Evolutionary conservation across 1,284 basidiomycete species (phyloP).

Genomic region (Moniliophthora roreri): DNA sequence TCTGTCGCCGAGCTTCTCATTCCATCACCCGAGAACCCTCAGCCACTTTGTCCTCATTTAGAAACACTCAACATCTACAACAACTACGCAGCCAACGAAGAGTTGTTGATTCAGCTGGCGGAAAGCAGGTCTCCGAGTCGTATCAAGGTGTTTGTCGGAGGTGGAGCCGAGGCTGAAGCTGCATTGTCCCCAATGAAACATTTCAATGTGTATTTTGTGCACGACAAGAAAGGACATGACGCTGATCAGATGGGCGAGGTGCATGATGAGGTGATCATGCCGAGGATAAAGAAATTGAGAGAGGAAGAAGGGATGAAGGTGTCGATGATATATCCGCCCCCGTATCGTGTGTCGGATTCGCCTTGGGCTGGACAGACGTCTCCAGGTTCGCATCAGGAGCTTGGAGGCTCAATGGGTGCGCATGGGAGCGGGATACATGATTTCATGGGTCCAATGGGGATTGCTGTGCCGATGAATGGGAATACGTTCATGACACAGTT

Average conservation of each 20-base stretch:
- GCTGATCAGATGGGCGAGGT: neutral
- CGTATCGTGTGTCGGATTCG: neutral
- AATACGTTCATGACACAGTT: too few relatives aligned
- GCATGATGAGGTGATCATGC: neutral
- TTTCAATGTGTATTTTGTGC: neutral
- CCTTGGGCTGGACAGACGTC: neutral
- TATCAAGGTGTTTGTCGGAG: neutral
- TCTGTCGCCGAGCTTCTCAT: conserved; percentile 2
- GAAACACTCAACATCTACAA: conserved; percentile 1
- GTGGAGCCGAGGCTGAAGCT: neutral
- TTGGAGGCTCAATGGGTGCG: neutral
- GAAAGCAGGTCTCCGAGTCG: neutral
- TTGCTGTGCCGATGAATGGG: too few relatives aligned
- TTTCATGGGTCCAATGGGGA: too few relatives aligned
- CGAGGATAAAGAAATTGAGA: conserved; percentile 6
- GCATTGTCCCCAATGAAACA: neutral
- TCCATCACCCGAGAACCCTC: neutral
- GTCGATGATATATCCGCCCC: neutral
- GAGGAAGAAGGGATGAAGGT: conserved; percentile 7
- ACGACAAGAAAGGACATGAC: neutral
- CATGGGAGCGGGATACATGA: too few relatives aligned
- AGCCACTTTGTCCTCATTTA: conserved; percentile 11
- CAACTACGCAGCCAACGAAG: conserved; percentile 2
- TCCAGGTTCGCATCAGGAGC: neutral
- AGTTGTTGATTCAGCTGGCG: conserved; percentile 5